Percentiles rank a stretch among this genome's conserved stretches.
Evolutionary conservation across 2,329 filamentous ascomycete genomes (phyloP).

Genomic region (Leptographium radiaticola): DNA sequence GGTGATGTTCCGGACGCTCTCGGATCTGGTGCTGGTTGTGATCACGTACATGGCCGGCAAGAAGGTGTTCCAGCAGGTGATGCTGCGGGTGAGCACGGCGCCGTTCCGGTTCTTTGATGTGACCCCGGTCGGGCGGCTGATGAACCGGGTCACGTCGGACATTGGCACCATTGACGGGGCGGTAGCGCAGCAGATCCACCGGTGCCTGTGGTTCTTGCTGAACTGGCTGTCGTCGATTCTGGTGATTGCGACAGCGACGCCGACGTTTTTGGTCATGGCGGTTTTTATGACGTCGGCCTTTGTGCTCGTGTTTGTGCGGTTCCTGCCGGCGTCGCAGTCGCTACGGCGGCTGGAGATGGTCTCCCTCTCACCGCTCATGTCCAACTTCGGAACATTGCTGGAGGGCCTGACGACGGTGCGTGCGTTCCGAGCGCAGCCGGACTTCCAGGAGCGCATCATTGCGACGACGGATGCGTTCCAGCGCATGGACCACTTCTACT

Average conservation of each 20-base stretch:
- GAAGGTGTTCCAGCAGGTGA: constrained; percentile 58
- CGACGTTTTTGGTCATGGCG: constrained; percentile 62
- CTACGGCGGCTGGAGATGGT: constrained; percentile 79
- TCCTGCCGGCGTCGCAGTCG: constrained; percentile 72
- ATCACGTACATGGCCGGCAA: constrained; percentile 71
- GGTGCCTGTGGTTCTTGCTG: constrained; percentile 57
- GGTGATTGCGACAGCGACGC: constrained; percentile 70
- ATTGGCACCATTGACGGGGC: constrained; percentile 82
- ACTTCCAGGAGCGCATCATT: constrained; percentile 72
- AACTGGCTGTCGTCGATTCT: constrained; percentile 59
- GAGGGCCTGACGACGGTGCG: constrained; percentile 79
- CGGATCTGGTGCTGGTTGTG: constrained; percentile 56
- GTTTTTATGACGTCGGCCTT: constrained; percentile 54
- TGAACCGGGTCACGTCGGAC: constrained; percentile 85
- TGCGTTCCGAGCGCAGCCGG: constrained; percentile 64
- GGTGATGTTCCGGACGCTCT: constrained; percentile 44
- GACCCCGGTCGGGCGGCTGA: constrained; percentile 76
- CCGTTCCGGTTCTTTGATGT: constrained; percentile 87
- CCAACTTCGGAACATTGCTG: constrained; percentile 80
- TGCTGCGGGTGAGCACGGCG: constrained; percentile 61
- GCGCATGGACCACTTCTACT: constrained; percentile 94
- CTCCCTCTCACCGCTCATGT: constrained; percentile 76
- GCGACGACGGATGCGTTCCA: constrained; percentile 77
- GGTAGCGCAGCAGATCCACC: constrained; percentile 62
- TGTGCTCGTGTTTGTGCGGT: constrained; percentile 59